A percentile compares a stretch with the other conserved stretches of the same genome.
Evolutionary conservation across 2,329 filamentous ascomycete species (phyloP).

Genomic region (Hymenoscyphus fraxineus): DNA sequence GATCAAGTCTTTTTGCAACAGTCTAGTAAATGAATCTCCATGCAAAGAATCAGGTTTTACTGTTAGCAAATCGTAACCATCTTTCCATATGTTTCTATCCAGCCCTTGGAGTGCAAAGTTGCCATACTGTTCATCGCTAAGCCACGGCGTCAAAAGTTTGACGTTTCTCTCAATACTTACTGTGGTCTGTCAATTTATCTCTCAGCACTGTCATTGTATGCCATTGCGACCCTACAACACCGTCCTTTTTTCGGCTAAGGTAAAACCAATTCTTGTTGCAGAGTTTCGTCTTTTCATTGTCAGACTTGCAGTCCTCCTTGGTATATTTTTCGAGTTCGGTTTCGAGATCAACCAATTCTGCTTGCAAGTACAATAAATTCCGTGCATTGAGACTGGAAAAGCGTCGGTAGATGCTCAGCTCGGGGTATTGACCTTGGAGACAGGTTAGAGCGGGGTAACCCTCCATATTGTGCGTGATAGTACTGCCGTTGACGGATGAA

Average conservation of each 20-base stretch:
- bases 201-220: neutral
- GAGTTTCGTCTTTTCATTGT: neutral
- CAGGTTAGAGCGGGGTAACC: neutral
- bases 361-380: neutral
- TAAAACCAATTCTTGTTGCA: neutral
- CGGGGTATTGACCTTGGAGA: neutral
- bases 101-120: neutral
- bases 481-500: neutral
- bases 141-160: neutral
- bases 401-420: neutral
- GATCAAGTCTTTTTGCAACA: neutral
- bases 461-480: neutral
- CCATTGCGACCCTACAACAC: neutral
- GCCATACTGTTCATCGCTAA: neutral
- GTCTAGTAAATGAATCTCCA: slow-evolving; percentile 1
- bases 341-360: neutral
- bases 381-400: neutral
- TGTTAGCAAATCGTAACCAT: neutral
- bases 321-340: neutral
- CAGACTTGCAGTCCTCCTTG: neutral
- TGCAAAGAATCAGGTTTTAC: slow-evolving; percentile 1
- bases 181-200: neutral
- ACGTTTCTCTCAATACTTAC: neutral
- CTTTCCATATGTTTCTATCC: slow-evolving; percentile 2
- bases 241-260: neutral